Evolutionary conservation across 2,329 filamentous ascomycete species (phyloP).

Genomic region (Epicoccum nigrum): DNA sequence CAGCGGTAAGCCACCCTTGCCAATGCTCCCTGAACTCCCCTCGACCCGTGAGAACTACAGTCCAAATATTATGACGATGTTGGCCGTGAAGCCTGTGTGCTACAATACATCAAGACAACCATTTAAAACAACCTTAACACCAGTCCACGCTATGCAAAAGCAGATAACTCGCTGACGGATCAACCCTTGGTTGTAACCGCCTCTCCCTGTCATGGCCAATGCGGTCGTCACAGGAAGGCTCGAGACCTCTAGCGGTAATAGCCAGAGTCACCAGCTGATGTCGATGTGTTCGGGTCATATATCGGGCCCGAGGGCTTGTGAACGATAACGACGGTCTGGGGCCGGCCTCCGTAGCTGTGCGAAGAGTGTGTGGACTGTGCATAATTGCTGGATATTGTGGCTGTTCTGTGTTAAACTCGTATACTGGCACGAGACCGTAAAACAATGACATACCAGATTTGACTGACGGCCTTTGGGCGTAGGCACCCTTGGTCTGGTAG

Average conservation of each 20-base stretch:
- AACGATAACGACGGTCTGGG: constrained; percentile 8
- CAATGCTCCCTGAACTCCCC: not conserved
- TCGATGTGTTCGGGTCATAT: constrained; percentile 7
- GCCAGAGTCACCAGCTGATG: not conserved
- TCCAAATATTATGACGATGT: not conserved
- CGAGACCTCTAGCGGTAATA: not conserved
- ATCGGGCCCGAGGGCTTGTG: constrained; percentile 7
- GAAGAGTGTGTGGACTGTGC: constrained; percentile 8
- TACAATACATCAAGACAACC: too few species aligned
- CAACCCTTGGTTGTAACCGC: constrained; percentile 10
- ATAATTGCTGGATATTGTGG: not conserved
- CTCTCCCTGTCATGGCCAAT: not conserved
- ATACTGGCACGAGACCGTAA: not conserved
- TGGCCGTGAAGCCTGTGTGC: constrained; percentile 1
- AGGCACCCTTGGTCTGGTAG: constrained; percentile 2
- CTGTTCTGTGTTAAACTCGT: constrained; percentile 7
- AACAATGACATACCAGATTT: constrained; percentile 3
- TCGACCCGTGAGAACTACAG: not conserved
- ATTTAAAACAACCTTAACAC: constrained; percentile 1
- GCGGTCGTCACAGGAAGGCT: not conserved
- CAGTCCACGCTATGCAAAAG: not conserved
- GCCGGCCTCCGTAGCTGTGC: constrained; percentile 3
- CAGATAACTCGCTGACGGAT: not conserved
- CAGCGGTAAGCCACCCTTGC: constrained; percentile 6
- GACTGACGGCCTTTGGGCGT: not conserved